Evolutionary conservation across 2,329 filamentous ascomycete species (phyloP), one percentile per base, ranked within the genome.

Genomic region (Epichloe amarillans): DNA sequence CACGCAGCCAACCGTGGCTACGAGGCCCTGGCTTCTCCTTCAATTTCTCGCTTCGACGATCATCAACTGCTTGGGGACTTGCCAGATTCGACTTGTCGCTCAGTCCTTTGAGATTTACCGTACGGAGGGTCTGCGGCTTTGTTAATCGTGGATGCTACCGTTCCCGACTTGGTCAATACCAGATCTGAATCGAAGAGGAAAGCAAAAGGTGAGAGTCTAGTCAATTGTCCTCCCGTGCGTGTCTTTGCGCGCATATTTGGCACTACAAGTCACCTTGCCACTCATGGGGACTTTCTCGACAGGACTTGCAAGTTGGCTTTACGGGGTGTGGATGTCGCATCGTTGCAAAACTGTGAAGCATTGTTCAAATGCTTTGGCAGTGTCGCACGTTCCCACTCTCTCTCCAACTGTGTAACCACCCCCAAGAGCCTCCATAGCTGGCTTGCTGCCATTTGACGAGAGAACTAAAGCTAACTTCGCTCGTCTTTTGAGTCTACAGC

Each of bases 141-240:
- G 5, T 42, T 15, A 57, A 62, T 58, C 54, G 52, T 56, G 58
- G 54, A 55, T 54, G 58, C 52, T 54, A 55, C 55, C 55, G 52
- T 56, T 54, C 52, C 56, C 52, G 54, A 52, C 52, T 55, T 54
- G 54, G 54, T 52, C 47, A 48, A 56, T 52, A 43, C 8, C 30
- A 30, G 10, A 37, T 23, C 6, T 10, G 30, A 17, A 15, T 43
- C 30, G 35, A 42, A 39, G 41, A 33, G 41, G 15, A 41, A n/a
- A 46, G 14, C 15, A 39, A 38, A 19, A 45, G 48, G 48, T 50
- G 36, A 50, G 48, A 11, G 6, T 19, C 11, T 33, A 33, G 7
- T 50, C 17, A 10, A 39, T 39, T 33, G 41, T 49, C 39, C 12
- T 6, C 23, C 7, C 15, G 14, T 42, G 42, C 17, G 47, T 40